Evolutionary conservation across 164 flowering plant genomes (phyloP), one percentile per base, ranked within the genome.

Genomic region (Chloranthus sessilifolius): DNA sequence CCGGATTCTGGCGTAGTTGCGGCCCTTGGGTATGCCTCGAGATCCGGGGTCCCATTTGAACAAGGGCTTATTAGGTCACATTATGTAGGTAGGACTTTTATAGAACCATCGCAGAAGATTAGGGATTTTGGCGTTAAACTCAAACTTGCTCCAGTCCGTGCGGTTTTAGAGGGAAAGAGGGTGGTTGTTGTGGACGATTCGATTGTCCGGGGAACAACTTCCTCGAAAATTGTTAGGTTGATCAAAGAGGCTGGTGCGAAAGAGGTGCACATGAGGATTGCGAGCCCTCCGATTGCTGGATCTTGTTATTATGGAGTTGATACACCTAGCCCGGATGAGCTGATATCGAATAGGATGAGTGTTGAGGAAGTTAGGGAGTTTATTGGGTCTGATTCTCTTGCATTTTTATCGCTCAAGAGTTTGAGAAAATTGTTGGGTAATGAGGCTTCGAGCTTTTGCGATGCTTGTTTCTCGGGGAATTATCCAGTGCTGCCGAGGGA

Each of bases 141-240:
- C 4, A 87, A 90, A 71, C 76, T 87, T 2, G 78, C 98, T 0
- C 96, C 98, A 0, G 88, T 85, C 8, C 44, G 70, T 15, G 81
- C 83, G 0, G 96, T 85, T 0, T 59, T 88, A 61, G 81, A 83
- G 40, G 96, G 98, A 21, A 85, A 85, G 63, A 72, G 95, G 52
- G 98, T 91, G 21, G 98, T 88, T 41, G 95, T 91, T n/a, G 92
- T 91, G 56, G 98, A 91, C 66, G 96, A 91, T 55, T 91, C 98
- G 4, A 91, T 91, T 43, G 96, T 88, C 17, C 80, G 96, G 48
- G 95, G 95, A 15, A 91, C 95, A 1, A 85, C 96, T 0, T 81
- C 86, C 7, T 83, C 92, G 2, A 88, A 85, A 55, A 91, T 91
- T 63, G 96, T 91, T 27, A 68, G 95, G 76, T 36, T 91, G 63